These are phyloP conservation scores for Fusarium humuli DNA, from an alignment of 2,329 filamentous ascomycete species.

Conservation along the genomic window DNA sequence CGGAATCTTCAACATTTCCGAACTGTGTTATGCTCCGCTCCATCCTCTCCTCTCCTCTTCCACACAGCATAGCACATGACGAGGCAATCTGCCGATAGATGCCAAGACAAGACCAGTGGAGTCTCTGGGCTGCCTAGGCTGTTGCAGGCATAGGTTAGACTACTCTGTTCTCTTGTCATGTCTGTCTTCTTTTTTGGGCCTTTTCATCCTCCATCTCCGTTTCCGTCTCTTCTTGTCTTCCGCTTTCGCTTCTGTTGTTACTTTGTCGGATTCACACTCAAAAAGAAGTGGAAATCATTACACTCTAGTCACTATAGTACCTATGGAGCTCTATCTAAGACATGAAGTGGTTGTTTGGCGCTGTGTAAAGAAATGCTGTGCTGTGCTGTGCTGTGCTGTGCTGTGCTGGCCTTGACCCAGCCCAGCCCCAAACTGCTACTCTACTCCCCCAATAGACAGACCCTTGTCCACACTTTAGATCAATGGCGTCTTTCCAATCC, in stretches of 20 bases:
- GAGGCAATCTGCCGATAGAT: conserved; percentile 31
- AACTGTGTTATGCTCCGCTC: conserved; percentile 19
- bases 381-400: conserved; percentile 7
- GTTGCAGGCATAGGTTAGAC: conserved; percentile 24
- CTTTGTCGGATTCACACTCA: not conserved
- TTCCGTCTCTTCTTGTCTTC: conserved; percentile 15
- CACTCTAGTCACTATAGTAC: not conserved
- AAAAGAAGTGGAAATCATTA: not conserved
- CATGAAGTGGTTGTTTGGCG: conserved; percentile 3
- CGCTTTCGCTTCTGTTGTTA: conserved; percentile 16
- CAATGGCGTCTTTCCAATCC: conserved; percentile 27
- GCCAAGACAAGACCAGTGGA: conserved; percentile 31
- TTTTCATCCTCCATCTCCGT: conserved; percentile 28
- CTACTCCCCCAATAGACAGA: conserved; percentile 6
- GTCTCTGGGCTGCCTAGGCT: conserved; percentile 25
- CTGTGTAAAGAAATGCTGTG: not conserved
- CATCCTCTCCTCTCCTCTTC: conserved; percentile 6
- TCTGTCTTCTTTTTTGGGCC: conserved; percentile 29
- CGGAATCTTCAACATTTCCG: conserved; percentile 24
- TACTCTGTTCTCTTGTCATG: conserved; percentile 22
- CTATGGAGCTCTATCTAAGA: not conserved
- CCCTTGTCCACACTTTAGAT: conserved; percentile 36
- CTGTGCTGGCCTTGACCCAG: conserved; percentile 9
- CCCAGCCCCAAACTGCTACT: conserved; percentile 16
- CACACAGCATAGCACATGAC: conserved; percentile 21